Evolutionary conservation across 495 filamentous ascomycete genomes (phyloP).

Genomic region (Podospora appendiculata): DNA sequence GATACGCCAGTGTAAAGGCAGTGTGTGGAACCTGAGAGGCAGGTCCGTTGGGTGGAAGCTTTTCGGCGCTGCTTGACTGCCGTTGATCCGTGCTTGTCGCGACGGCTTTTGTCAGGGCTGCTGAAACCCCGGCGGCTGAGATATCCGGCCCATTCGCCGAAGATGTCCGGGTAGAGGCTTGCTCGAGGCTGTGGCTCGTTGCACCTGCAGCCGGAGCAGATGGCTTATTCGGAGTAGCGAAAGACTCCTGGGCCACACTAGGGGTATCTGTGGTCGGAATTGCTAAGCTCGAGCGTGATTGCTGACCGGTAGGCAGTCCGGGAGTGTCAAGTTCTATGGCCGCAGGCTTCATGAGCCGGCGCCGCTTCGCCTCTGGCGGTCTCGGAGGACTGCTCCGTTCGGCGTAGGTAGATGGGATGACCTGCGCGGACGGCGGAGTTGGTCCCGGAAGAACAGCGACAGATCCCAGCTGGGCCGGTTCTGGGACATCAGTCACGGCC

Average conservation of each 20-base stretch:
- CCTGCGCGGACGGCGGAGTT: conserved; percentile 35
- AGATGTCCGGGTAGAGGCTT: too few relatives aligned
- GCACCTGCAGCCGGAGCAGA: too few relatives aligned
- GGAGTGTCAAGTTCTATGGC: not conserved
- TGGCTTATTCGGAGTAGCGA: too few relatives aligned
- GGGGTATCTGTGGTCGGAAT: not conserved
- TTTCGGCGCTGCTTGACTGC: conserved; percentile 6
- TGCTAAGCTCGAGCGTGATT: not conserved
- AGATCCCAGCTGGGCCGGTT: conserved; percentile 12
- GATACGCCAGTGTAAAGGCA: conserved; percentile 50
- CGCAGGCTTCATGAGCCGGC: conserved; percentile 6
- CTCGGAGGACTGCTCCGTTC: not conserved
- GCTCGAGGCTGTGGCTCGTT: too few relatives aligned
- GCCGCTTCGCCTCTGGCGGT: conserved; percentile 2
- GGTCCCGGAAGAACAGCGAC: conserved; percentile 8
- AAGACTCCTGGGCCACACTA: too few relatives aligned
- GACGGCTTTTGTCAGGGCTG: too few relatives aligned
- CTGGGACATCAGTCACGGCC: conserved; percentile 30
- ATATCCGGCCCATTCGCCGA: too few relatives aligned
- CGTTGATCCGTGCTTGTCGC: not conserved
- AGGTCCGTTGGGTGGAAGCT: conserved; percentile 13
- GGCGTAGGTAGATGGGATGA: conserved; percentile 27
- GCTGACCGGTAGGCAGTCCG: not conserved
- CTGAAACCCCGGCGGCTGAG: too few relatives aligned
- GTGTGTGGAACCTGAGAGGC: conserved; percentile 28